Conservation (phyloP, 2,329 filamentous ascomycete species). For the Diaporthe aspalathi region DNA sequence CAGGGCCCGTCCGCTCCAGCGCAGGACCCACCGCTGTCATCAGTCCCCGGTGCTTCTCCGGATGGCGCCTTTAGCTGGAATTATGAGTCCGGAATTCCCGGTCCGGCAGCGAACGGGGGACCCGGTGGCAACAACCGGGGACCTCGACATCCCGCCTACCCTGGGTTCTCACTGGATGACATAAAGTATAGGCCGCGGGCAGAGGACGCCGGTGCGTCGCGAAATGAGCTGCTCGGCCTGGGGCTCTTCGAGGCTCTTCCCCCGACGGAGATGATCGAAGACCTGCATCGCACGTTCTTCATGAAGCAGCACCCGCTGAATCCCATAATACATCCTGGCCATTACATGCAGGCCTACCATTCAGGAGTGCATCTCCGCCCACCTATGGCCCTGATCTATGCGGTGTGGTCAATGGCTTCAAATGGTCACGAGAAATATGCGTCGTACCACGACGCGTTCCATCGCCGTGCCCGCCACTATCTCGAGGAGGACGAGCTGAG, state of each 20-base stretch:
- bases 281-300: conserved; percentile 85
- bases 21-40: neutral
- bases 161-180: conserved; percentile 1
- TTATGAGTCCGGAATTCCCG: conserved; percentile 8
- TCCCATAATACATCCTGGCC: conserved; percentile 81
- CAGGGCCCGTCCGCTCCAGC: conserved; percentile 4
- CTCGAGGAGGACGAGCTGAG: conserved; percentile 87
- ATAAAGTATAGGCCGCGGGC: conserved; percentile 21
- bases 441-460: conserved; percentile 80
- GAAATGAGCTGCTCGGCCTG: conserved; percentile 80
- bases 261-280: conserved; percentile 81
- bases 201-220: conserved; percentile 24
- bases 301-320: conserved; percentile 76
- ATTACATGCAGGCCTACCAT: conserved; percentile 81
- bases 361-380: conserved; percentile 79
- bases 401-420: conserved; percentile 86
- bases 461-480: conserved; percentile 84
- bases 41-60: conserved; percentile 4
- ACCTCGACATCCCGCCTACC: conserved; percentile 20
- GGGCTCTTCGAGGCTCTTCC: conserved; percentile 87
- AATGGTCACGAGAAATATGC: conserved; percentile 78
- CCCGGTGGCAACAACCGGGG: no score
- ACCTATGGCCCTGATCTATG: conserved; percentile 85
- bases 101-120: neutral
- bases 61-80: conserved; percentile 21